A percentile compares a stretch with the other conserved stretches of the same genome.
phyloP scores from a whole-genome alignment of 176 grass and related monocot species.

The Pontederia paniculata region DNA sequence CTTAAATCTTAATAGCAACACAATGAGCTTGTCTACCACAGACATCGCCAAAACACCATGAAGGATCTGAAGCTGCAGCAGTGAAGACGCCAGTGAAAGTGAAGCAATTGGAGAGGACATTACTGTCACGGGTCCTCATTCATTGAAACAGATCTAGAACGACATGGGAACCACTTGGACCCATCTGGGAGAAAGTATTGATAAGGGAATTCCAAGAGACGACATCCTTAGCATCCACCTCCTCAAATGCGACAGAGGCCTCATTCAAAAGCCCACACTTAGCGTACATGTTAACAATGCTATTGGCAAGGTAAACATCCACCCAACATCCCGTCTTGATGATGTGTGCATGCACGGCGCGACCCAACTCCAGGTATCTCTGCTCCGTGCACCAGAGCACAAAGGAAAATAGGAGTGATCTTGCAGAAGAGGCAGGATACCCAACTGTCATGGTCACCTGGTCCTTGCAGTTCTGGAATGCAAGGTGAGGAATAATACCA shows the following conservation, averaged over 20 bases:
- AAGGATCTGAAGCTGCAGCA: slow-evolving; percentile 19
- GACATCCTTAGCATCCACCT: slow-evolving; percentile 19
- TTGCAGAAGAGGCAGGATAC: too few species aligned
- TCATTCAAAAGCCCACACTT: slow-evolving; percentile 24
- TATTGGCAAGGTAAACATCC: slow-evolving; percentile 48
- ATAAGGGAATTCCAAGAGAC: slow-evolving; percentile 70
- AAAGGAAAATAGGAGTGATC: slow-evolving; percentile 11
- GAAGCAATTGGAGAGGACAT: slow-evolving; percentile 37
- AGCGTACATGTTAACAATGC: slow-evolving; percentile 53
- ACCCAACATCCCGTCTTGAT: slow-evolving; percentile 40
- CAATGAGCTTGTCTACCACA: slow-evolving; percentile 25
- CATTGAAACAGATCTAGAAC: slow-evolving; percentile 29
- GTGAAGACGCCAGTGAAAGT: slow-evolving; percentile 47
- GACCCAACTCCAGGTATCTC: slow-evolving; percentile 19
- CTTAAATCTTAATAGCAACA: slow-evolving; percentile 33
- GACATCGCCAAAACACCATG: neutral
- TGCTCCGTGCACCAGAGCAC: slow-evolving; percentile 17
- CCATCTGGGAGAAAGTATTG: slow-evolving; percentile 39
- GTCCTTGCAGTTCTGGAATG: too few species aligned
- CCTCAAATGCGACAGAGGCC: slow-evolving; percentile 32
- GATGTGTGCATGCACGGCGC: slow-evolving; percentile 46
- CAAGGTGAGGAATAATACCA: too few species aligned
- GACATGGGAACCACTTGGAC: slow-evolving; percentile 1
- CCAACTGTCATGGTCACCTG: too few species aligned
- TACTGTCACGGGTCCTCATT: slow-evolving; percentile 28